Base-by-base conservation (phyloP, 441 rosid species). In the Isatis lusitanica region DNA sequence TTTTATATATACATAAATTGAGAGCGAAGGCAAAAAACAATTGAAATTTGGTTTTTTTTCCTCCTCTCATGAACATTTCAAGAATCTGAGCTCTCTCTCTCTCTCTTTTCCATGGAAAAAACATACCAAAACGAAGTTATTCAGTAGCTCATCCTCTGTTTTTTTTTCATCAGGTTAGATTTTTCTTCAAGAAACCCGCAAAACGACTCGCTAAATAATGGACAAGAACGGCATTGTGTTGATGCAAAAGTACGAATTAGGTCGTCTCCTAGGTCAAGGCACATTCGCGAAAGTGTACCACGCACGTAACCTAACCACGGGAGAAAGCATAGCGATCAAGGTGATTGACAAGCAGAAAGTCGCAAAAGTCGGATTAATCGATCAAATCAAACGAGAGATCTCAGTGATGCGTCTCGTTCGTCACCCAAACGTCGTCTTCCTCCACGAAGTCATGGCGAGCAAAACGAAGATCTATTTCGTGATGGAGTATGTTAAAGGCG, bases 381-480 rank as follows among this genome's bases (percentile, higher is more conserved):
- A 89, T 60, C 98, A 93, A 75, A 90, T 93, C 78, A 93, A 93
- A 79, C 75, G 95, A 11, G 95, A 93, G 66, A 90, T 93, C 61
- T 90, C 97, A 0, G 87, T 89, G 9, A 93, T 93, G 97, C 86
- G 90, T 33, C 92, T 93, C 0, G 89, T 90, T 42, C 75, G 87
- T 53, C 95, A 93, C 60, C 90, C 97, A 2, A 89, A 89, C 24
- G 80, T 93, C 9, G 93, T 90, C 39, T 83, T 84, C 24, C 91
- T 93, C 56, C 81, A 83, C 46, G 98, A 93, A 82, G 95, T 93
- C 2, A 89, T 93, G 95, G 98, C 98, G 0, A 89, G 92, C 89
- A 88, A 81, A 79, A 73, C 79, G 18, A 90, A 86, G 85, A 93
- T 93, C 8, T 93, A 93, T 63, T 93, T 90, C 16, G 88, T 74